These are phyloP conservation scores for Kalanchoe fedtschenkoi DNA, from an alignment of 164 flowering plant genomes.

Conservation along the genomic window DNA sequence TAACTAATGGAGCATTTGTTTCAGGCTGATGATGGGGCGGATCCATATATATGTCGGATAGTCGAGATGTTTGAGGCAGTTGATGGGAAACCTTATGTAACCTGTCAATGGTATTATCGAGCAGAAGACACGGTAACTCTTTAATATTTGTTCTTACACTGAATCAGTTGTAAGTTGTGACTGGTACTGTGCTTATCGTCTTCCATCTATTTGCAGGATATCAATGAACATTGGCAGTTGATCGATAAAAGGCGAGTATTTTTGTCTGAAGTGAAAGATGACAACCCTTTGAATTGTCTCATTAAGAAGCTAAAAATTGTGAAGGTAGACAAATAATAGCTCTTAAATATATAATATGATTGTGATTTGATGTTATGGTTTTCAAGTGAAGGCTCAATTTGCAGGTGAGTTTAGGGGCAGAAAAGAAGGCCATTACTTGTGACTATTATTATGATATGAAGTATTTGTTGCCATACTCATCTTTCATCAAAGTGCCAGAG, in stretches of 20 bases:
- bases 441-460: conserved; percentile 54
- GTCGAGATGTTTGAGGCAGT: conserved; percentile 13
- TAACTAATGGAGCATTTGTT: background rate
- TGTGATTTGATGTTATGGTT: too few relatives aligned
- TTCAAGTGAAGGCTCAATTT: background rate
- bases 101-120: conserved; percentile 15
- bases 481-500: conserved; percentile 23
- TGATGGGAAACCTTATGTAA: conserved; percentile 7
- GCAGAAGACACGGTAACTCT: conserved; percentile 14
- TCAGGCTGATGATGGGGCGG: conserved; percentile 9
- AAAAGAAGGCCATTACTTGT: conserved; percentile 21
- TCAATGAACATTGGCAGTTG: conserved; percentile 2
- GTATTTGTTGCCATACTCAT: conserved; percentile 31
- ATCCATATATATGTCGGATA: conserved; percentile 6
- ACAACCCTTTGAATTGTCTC: conserved; percentile 51
- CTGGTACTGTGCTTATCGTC: background rate
- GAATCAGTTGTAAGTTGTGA: background rate
- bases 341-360: background rate
- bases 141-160: background rate
- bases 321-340: conserved; percentile 2
- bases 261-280: conserved; percentile 27
- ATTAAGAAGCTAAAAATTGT: conserved; percentile 34
- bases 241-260: conserved; percentile 13
- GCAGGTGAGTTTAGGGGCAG: conserved; percentile 29
- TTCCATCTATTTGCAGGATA: conserved; percentile 5